Evolutionary conservation across 2,329 filamentous ascomycete genomes (phyloP), one percentile per base, ranked within the genome.

Genomic region (Ascochyta pisi): DNA sequence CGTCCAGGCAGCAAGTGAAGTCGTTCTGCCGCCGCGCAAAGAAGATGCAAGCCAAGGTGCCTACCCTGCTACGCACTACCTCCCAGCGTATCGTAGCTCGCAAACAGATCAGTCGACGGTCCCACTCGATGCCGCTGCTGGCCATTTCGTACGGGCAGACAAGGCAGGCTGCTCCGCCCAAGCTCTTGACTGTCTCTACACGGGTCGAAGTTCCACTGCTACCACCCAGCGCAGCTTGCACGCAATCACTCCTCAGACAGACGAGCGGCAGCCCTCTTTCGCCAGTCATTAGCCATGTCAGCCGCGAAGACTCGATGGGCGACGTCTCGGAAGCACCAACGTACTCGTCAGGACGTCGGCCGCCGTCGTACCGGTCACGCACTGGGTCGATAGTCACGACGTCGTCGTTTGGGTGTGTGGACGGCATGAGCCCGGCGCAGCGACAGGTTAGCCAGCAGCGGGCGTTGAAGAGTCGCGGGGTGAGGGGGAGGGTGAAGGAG

Each of bases 351-450:
- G 71, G 71, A 16, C 61, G 52, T 10, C 65, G 65, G 22, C 73
- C 71, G 9, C 73, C 73, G n/a, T 71, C 72, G 0, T 75, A 75
- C 50, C 65, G 65, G 22, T 73, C 73, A 13, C 68, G 63, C 3
- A 59, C 70, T 7, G 66, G 54, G 3, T 75, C 73, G n/a, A 54
- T 69, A 2, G 54, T 66, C 39, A 68, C 68, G 3, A 73, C 67
- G 7, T 74, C 73, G 10, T 74, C 73, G 3, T 75, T 75, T 37
- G 73, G 71, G 6, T 75, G 71, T 45, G 64, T 74, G 9, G 71
- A 75, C 44, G 71, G 70, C 4, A 69, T 73, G 66, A 68, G 62
- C 34, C 38, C 60, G 22, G 62, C 62, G 22, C 68, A 68, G 38
- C 58, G 70, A 45, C 64, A 68, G 37, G 58, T 64, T 34, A 68